phyloP scores from a whole-genome alignment of 2,329 filamentous ascomycete species.

The Penicillium thymicola region DNA sequence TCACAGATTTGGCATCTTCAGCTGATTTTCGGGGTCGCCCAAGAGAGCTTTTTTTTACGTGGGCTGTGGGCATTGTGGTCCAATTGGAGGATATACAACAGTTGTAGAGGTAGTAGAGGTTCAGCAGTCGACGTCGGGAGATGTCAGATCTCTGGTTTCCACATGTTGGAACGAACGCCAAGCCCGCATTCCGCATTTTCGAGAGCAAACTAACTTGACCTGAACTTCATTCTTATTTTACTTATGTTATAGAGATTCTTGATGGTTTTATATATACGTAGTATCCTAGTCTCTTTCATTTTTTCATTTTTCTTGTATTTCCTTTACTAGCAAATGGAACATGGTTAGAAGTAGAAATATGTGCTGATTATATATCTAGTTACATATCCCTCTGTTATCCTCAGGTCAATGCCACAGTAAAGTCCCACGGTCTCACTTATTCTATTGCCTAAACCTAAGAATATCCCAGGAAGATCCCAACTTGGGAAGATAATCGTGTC shows the following conservation, averaged over 20 bases:
- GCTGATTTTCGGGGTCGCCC: constrained; percentile 1
- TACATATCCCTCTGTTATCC: not conserved
- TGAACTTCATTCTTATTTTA: not conserved
- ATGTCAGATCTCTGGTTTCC: not conserved
- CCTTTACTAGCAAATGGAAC: too few species aligned
- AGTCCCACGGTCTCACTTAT: not conserved
- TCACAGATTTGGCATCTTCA: constrained; percentile 2
- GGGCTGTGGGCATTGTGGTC: not conserved
- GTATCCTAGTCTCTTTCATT: accelerated
- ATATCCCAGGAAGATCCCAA: not conserved
- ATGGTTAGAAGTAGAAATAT: not conserved
- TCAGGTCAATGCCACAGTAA: not conserved
- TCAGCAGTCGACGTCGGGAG: not conserved
- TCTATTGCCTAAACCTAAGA: not conserved
- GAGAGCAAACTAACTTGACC: not conserved
- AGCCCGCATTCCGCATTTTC: not conserved
- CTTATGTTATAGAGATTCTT: not conserved
- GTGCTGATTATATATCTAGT: not conserved
- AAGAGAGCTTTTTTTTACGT: not conserved
- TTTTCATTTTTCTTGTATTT: too few species aligned
- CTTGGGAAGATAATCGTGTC: not conserved
- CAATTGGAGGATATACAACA: not conserved
- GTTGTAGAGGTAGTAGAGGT: not conserved
- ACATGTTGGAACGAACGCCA: not conserved
- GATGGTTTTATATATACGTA: not conserved